These are phyloP conservation scores for Suillus weaverae DNA, from an alignment of 768 basidiomycete genomes.

Conservation along the genomic window DNA sequence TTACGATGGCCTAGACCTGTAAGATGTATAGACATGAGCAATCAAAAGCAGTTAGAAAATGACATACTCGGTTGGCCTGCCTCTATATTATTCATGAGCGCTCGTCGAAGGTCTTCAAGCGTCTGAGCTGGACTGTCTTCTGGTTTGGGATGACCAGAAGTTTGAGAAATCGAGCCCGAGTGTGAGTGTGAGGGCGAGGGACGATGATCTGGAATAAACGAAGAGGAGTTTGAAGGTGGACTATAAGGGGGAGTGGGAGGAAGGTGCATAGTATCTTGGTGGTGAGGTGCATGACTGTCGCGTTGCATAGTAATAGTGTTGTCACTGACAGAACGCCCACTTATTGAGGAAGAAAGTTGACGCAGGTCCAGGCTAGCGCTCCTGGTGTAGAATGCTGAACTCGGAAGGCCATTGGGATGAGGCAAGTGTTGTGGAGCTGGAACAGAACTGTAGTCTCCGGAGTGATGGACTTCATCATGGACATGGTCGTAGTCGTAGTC, in stretches of 20 bases:
- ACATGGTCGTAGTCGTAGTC: conserved; percentile 3
- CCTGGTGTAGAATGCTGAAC: neutral
- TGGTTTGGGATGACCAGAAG: neutral
- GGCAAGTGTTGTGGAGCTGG: neutral
- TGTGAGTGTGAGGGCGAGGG: neutral
- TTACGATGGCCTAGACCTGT: neutral
- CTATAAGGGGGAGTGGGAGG: conserved; percentile 32
- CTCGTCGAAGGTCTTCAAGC: conserved; percentile 24
- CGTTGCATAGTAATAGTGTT: conserved; percentile 10
- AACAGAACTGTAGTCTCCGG: neutral
- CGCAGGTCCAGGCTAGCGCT: conserved; percentile 9
- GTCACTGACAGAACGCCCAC: conserved; percentile 7
- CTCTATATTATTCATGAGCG: conserved; percentile 14
- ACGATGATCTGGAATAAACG: neutral
- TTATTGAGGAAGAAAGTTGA: neutral
- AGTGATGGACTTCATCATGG: conserved; percentile 2
- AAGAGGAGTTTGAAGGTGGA: conserved; percentile 17
- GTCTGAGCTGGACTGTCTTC: conserved; percentile 16
- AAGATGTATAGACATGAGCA: neutral
- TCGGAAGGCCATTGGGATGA: neutral
- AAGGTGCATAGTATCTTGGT: conserved; percentile 9
- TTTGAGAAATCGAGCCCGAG: neutral
- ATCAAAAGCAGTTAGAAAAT: neutral
- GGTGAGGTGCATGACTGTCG: neutral
- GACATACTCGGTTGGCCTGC: conserved; percentile 10